phyloP scores from a whole-genome alignment of 352 stramenopile genomes.

The Pythium aristosporum region DNA sequence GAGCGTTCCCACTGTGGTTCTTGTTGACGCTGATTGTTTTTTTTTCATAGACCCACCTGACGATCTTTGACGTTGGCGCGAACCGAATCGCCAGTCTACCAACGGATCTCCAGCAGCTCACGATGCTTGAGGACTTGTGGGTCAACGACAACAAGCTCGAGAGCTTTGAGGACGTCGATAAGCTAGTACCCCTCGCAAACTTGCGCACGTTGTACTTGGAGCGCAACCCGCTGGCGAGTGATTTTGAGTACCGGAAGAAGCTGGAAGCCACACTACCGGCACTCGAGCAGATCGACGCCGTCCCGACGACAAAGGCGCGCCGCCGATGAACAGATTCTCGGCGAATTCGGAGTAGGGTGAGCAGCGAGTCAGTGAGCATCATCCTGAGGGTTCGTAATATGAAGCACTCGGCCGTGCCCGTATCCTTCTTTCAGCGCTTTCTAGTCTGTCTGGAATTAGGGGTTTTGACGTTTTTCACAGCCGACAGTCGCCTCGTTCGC shows the following conservation, averaged over 20 bases:
- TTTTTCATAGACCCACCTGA: conserved; percentile 47
- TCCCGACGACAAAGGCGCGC: conserved; percentile 58
- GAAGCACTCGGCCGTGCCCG: neutral
- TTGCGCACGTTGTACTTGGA: conserved; percentile 96
- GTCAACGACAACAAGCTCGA: conserved; percentile 71
- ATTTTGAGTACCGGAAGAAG: conserved; percentile 96
- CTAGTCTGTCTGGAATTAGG: neutral
- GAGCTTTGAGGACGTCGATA: conserved; percentile 60
- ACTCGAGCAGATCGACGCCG: conserved; percentile 95
- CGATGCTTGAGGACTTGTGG: conserved; percentile 72
- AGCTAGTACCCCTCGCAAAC: conserved; percentile 68
- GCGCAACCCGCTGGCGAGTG: conserved; percentile 91
- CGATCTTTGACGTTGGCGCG: conserved; percentile 71
- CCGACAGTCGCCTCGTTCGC: neutral
- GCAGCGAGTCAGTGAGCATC: neutral
- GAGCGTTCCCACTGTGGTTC: neutral
- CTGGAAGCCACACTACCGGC: conserved; percentile 86
- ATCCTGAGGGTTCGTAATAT: neutral
- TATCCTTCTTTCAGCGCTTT: neutral
- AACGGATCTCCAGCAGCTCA: conserved; percentile 36
- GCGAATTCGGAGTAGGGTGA: neutral
- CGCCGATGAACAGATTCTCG: conserved; percentile 26
- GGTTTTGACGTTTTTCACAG: conserved; percentile 15
- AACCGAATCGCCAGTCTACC: conserved; percentile 82
- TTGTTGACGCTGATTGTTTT: neutral